phyloP scores from a whole-genome alignment of 164 flowering plant genomes.

The Protea cynaroides region DNA sequence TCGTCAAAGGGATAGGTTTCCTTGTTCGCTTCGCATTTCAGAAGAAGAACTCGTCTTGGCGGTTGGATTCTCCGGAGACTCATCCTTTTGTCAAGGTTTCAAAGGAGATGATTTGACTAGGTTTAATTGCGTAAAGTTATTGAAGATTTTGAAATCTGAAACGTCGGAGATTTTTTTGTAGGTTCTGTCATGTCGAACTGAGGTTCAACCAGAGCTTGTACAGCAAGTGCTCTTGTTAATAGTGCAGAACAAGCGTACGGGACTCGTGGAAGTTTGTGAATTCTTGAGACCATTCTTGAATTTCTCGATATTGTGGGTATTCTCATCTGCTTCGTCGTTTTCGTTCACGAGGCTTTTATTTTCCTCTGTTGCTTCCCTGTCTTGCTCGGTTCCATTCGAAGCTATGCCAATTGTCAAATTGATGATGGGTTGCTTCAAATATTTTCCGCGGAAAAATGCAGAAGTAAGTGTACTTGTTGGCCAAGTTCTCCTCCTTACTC shows the following conservation, averaged over 20 bases:
- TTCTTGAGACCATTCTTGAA: slow-evolving; percentile 68
- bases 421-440: slow-evolving; percentile 38
- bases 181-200: slow-evolving; percentile 61
- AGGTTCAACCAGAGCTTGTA: slow-evolving; percentile 62
- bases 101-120: not conserved
- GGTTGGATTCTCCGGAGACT: slow-evolving; percentile 30
- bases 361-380: slow-evolving; percentile 50
- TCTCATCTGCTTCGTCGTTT: slow-evolving; percentile 31
- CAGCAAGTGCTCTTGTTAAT: slow-evolving; percentile 63
- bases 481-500: not conserved
- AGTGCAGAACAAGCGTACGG: slow-evolving; percentile 30
- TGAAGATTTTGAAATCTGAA: slow-evolving; percentile 2
- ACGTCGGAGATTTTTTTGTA: slow-evolving; percentile 19
- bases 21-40: slow-evolving; percentile 49
- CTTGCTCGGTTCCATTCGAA: slow-evolving; percentile 53
- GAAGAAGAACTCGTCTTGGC: slow-evolving; percentile 23
- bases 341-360: slow-evolving; percentile 49
- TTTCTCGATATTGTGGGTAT: slow-evolving; percentile 41
- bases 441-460: slow-evolving; percentile 31
- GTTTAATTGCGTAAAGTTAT: not conserved
- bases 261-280: slow-evolving; percentile 49
- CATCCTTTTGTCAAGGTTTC: slow-evolving; percentile 84
- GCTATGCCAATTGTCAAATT: slow-evolving; percentile 53
- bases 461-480: slow-evolving; percentile 47
- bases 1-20: slow-evolving; percentile 67